Base-by-base conservation (phyloP, 805 yeast species). In the Nakazawaea pomicola region DNA sequence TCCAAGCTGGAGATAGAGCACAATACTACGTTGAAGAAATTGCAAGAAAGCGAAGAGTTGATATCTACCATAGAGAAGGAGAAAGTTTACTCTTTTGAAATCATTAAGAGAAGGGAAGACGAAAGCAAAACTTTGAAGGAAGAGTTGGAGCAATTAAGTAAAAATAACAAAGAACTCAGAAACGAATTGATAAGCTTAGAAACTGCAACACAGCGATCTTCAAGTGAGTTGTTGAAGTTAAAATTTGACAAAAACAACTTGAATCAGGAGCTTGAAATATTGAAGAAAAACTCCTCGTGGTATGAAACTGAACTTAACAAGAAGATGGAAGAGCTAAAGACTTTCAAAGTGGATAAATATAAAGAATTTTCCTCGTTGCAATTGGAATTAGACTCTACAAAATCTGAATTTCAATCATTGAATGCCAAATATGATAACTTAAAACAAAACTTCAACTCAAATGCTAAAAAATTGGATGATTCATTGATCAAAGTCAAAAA, bases 401-500 rank as follows among this genome's bases (percentile, higher is more conserved):
- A 55, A 27, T 57, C 67, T 18, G 61, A 67, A 8, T 51, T 52
- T 25, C 41, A 47, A 10, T 45, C 60, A 3, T 47, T 58, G 2
- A 52, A 53, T 15, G 29, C 51, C 3, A 48, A 63, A 1, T 54
- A 57, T 32, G 64, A 64, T 5, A 52, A 55, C 14, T 46, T 74
- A 17, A 40, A 56, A 2, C 54, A 58, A 2, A 62, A 69, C 29
- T 54, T 68, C 29, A 56, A 61, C 3, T 66, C 67, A 2, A 49
- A 65, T 4, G 57, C 70, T 1, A 44, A 57, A 6, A 60, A 60
- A 35, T 54, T 71, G 47, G 72, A 79, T 45, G 58, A 64, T 36
- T 52, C 75, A 4, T 54, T 74, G 20, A 48, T 65, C 1, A 65
- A 74, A 41, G 56, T 77, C 19, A 74, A 73, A 47, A 61, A 67